phyloP scores from a whole-genome alignment of 2,329 filamentous ascomycete genomes.

The Geosmithia flava region DNA sequence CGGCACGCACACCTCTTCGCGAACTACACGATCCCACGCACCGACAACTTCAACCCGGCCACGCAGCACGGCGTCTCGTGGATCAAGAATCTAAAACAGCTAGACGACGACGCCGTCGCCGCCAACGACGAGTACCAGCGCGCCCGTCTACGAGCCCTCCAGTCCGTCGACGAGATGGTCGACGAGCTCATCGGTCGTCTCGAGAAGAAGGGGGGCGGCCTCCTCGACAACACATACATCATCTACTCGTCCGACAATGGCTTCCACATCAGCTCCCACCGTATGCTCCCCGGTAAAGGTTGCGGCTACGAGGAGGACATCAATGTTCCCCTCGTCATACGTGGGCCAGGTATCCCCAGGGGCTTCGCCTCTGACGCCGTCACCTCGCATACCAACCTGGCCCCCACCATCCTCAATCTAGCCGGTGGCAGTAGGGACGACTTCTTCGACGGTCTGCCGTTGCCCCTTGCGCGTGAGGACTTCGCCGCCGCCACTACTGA shows the following conservation, averaged over 20 bases:
- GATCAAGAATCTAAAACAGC: constrained; percentile 22
- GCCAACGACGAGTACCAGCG: constrained; percentile 26
- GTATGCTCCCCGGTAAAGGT: constrained; percentile 36
- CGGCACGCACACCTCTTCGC: constrained; percentile 49
- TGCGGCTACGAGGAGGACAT: constrained; percentile 40
- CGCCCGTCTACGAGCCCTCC: constrained; percentile 24
- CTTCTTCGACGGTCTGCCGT: constrained; percentile 15
- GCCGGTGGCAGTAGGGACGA: constrained; percentile 5
- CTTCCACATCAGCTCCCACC: constrained; percentile 40
- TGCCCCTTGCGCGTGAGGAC: constrained; percentile 18
- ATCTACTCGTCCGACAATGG: constrained; percentile 41
- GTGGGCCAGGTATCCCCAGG: constrained; percentile 31
- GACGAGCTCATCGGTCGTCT: constrained; percentile 20
- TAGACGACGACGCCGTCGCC: constrained; percentile 15
- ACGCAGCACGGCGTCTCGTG: constrained; percentile 26
- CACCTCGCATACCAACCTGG: constrained; percentile 40
- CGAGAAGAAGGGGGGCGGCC: constrained; percentile 11
- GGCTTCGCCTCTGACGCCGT: constrained; percentile 22
- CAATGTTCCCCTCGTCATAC: constrained; percentile 34
- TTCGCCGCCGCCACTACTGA: constrained; percentile 22
- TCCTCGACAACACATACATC: constrained; percentile 31
- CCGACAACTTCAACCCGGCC: constrained; percentile 48
- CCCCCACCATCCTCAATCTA: constrained; percentile 34
- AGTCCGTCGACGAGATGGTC: constrained; percentile 31
- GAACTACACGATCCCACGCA: constrained; percentile 44